Evolutionary conservation across 129 eudicot species (phyloP).

Genomic region (Escallonia herrerae): DNA sequence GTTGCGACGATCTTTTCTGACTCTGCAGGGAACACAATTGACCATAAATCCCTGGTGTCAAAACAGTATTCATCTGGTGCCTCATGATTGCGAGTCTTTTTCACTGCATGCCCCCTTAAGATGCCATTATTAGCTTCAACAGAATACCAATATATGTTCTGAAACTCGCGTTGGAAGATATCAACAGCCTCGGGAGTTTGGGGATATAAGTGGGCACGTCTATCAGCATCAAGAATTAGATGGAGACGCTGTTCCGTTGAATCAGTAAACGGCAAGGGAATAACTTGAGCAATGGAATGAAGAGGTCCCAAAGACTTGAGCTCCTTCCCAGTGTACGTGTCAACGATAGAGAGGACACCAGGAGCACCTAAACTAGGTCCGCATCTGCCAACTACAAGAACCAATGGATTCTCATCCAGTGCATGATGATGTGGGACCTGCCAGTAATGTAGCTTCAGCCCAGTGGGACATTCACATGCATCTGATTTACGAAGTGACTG

Average conservation of each 20-base stretch:
- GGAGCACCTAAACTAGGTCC: conserved; percentile 49
- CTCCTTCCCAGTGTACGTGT: conserved; percentile 76
- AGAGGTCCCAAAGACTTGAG: conserved; percentile 23
- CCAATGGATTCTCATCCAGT: conserved; percentile 82
- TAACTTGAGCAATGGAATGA: conserved; percentile 72
- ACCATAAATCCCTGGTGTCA: conserved; percentile 66
- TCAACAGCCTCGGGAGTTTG: conserved; percentile 64
- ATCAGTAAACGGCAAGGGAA: conserved; percentile 78
- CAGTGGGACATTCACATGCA: conserved; percentile 52
- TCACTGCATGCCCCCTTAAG: conserved; percentile 67
- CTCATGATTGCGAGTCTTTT: conserved; percentile 36
- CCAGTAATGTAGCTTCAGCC: conserved; percentile 71
- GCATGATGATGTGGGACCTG: conserved; percentile 98
- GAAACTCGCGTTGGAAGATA: conserved; percentile 62
- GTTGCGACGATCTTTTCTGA: conserved; percentile 84
- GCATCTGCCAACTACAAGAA: conserved; percentile 83
- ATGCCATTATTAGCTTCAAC: conserved; percentile 62
- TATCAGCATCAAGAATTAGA: conserved; percentile 58
- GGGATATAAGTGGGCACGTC: conserved; percentile 72
- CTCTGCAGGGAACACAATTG: conserved; percentile 84
- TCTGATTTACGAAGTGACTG: conserved; percentile 61
- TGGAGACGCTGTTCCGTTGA: conserved; percentile 77
- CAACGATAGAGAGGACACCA: conserved; percentile 68
- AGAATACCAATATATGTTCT: conserved; percentile 78
- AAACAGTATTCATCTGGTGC: conserved; percentile 56